A percentile compares a stretch with the other conserved stretches of the same genome.
Evolutionary conservation across 139 green algal genomes (phyloP).

Genomic region (Yamagishiella unicocca): DNA sequence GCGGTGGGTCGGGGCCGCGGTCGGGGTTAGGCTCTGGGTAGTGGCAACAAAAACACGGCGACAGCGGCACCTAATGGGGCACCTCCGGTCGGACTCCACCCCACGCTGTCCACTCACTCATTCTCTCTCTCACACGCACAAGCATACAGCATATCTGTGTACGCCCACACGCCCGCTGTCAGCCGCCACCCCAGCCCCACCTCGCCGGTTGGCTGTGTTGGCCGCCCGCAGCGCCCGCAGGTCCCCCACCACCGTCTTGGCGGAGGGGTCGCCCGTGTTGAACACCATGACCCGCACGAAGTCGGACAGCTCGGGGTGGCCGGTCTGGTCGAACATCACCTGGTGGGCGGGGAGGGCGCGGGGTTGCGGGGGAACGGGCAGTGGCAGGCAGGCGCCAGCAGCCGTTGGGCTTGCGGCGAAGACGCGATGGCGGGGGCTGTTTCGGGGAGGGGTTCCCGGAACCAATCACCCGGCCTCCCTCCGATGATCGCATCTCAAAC

Average conservation of each 20-base stretch:
- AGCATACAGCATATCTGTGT: too few species aligned
- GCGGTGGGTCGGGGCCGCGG: background rate
- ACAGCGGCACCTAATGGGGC: too few species aligned
- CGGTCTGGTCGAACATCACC: slow-evolving; percentile 47
- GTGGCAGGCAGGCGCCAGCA: too few species aligned
- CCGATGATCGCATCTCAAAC: too few species aligned
- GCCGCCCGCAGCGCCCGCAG: slow-evolving; percentile 21
- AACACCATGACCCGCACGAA: slow-evolving; percentile 49
- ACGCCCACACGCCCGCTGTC: background rate
- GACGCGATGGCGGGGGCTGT: too few species aligned
- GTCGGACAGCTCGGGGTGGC: slow-evolving; percentile 47
- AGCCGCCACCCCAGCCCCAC: slow-evolving; percentile 1
- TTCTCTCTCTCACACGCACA: too few species aligned
- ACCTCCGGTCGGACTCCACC: too few species aligned
- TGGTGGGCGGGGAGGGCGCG: background rate
- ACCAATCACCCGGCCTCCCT: too few species aligned
- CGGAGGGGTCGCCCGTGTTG: slow-evolving; percentile 44
- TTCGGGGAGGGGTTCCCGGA: background rate
- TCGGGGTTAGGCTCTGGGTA: too few species aligned
- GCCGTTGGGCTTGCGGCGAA: too few species aligned
- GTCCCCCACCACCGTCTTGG: slow-evolving; percentile 44
- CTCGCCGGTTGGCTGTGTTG: background rate
- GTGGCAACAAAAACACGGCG: too few species aligned
- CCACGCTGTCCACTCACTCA: too few species aligned
- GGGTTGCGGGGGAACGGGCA: background rate